Evolutionary conservation across 2,329 filamentous ascomycete species (phyloP), one percentile per base, ranked within the genome.

Genomic region (Fusarium sterilihyphosum): DNA sequence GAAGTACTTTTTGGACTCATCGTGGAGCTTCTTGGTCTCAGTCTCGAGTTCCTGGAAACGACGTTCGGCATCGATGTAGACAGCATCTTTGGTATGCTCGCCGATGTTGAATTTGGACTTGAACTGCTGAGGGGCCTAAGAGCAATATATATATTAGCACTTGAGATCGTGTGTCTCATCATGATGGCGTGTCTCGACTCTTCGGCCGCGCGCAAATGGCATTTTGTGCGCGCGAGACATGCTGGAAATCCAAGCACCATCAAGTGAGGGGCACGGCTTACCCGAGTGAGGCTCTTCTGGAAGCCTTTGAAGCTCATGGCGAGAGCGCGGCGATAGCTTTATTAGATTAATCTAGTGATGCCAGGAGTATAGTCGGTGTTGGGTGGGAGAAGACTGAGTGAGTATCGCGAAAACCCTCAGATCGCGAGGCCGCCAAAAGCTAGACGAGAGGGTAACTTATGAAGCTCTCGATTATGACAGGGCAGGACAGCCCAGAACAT

Each of bases 271-370:
- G 77, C 73, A 80, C 70, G 72, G 76, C 92, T 82, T 89, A 96
- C 96, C 85, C 96, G 91, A 73, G 91, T 90, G 81, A 98, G 87
- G 86, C 93, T 93, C 88, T 98, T 98, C 83, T 93, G 92, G 81
- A 99, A 94, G 80, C 96, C 96, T 85, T 96, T 97, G 89, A 98
- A 95, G 90, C 95, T 98, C 96, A 99, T 98, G 81, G 61, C 80
- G 81, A 65, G 64, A 62, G 73, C 73, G 64, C n/a, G 58, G 31
- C 53, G 41, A 44, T 33, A 22, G 49, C 33, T 35, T 53, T 73
- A 33, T 56, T 57, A 52, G 43, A 52, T 53, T 61, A 29, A 64
- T 49, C 41, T 44, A 59, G 57, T 33, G 67, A 43, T 47, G 54
- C 37, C 46, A 50, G 57, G 59, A 56, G 58, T 46, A 54, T 16